These are phyloP conservation scores for Pseudocercospora pini-densiflorae DNA, from an alignment of 2,329 filamentous ascomycete species.

Conservation along the genomic window DNA sequence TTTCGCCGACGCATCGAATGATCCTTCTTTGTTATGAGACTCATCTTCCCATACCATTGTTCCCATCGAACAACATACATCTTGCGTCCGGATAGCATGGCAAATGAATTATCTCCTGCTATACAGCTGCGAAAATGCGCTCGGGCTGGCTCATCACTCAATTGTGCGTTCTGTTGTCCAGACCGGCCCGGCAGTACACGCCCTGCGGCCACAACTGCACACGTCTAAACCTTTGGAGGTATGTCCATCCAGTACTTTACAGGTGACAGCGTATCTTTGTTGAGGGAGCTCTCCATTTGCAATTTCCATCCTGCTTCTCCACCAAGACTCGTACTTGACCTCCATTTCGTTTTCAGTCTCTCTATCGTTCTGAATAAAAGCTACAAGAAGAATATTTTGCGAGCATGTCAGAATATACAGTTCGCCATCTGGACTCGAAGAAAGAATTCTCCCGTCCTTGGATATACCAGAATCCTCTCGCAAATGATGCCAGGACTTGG, in stretches of 20 bases:
- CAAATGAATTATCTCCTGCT: no score
- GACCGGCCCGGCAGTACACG: not conserved
- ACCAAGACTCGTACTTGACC: not conserved
- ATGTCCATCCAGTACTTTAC: constrained; percentile 1
- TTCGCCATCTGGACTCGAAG: constrained; percentile 26
- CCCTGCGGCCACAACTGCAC: constrained; percentile 6
- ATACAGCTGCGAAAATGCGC: no score
- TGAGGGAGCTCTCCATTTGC: no score
- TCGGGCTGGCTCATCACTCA: no score
- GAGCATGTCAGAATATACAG: constrained; percentile 28
- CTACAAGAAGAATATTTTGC: not conserved
- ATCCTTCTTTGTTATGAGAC: not conserved
- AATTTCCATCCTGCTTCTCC: not conserved
- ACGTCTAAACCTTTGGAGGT: constrained; percentile 13
- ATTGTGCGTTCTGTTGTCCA: no score
- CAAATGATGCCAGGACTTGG: not conserved
- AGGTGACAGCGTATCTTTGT: not conserved
- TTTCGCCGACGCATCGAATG: not conserved
- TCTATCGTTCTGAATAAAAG: no score
- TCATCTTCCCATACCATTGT: not conserved
- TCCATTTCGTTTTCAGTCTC: not conserved
- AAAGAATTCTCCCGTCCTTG: constrained; percentile 20
- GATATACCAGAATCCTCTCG: constrained; percentile 28
- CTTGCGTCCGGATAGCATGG: not conserved
- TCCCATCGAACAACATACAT: not conserved